phyloP scores from a whole-genome alignment of 192 early-diverging fungal genomes.

The Backusella luteola region DNA sequence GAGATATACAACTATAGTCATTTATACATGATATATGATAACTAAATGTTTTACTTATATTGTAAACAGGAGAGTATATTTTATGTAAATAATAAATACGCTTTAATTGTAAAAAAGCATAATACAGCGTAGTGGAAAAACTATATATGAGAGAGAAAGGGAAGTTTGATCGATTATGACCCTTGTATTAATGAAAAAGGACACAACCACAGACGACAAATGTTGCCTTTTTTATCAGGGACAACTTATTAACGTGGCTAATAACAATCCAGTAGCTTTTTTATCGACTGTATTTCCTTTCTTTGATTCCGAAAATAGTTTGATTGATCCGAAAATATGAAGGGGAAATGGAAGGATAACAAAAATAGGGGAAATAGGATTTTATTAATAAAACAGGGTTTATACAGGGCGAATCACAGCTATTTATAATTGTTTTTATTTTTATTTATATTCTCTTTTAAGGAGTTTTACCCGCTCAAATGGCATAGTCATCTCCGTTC shows the following conservation, averaged over 20 bases:
- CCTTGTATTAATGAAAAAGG: neutral
- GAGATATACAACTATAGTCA: too few relatives aligned
- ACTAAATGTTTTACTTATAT: too few relatives aligned
- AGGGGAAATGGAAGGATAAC: neutral
- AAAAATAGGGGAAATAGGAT: neutral
- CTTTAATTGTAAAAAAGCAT: slow-evolving; percentile 47
- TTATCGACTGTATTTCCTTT: slow-evolving; percentile 90
- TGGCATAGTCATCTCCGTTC: neutral
- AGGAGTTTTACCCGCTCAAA: slow-evolving; percentile 1
- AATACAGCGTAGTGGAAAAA: slow-evolving; percentile 73
- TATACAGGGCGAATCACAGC: neutral
- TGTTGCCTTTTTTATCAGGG: slow-evolving; percentile 49
- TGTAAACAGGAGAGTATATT: too few relatives aligned
- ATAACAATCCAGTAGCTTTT: slow-evolving; percentile 60
- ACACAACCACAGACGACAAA: neutral
- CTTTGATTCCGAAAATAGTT: slow-evolving; percentile 91
- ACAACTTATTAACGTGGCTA: slow-evolving; percentile 74
- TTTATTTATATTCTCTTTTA: neutral
- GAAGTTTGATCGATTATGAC: neutral
- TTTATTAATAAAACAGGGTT: neutral
- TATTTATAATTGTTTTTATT: neutral
- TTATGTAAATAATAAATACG: too few relatives aligned
- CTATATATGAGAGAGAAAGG: neutral
- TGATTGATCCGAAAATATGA: slow-evolving; percentile 75
- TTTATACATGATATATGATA: too few relatives aligned